Conservation (phyloP, 805 yeast genomes). For the Kazachstania taianensis region DNA sequence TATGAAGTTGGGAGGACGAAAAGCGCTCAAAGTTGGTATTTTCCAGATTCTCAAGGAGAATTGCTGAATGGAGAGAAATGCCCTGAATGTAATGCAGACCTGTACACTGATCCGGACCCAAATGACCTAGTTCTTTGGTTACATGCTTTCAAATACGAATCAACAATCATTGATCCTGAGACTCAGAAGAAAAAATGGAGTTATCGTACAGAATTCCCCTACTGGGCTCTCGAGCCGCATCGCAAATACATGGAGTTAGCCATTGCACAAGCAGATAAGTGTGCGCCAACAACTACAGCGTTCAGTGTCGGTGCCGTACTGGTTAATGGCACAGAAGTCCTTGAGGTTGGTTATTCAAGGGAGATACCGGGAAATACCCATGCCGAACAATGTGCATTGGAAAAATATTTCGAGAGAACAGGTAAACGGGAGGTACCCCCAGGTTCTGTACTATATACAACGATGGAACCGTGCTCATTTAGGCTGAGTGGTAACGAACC, state of each 20-base stretch:
- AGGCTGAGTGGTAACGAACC: conserved; percentile 85
- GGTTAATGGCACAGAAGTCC: conserved; percentile 48
- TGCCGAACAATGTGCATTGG: conserved; percentile 90
- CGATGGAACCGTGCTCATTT: conserved; percentile 94
- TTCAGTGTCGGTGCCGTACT: conserved; percentile 88
- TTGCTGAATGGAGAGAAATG: conserved; percentile 50
- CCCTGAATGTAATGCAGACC: conserved; percentile 51
- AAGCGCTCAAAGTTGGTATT: conserved; percentile 61
- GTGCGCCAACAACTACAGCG: conserved; percentile 76
- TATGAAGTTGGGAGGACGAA: conserved; percentile 61
- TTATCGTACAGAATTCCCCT: conserved; percentile 65
- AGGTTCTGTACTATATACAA: conserved; percentile 79
- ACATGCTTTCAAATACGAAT: conserved; percentile 75
- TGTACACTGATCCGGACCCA: conserved; percentile 81
- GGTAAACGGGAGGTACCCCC: conserved; percentile 41
- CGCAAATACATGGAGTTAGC: conserved; percentile 63
- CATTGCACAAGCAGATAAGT: conserved; percentile 63
- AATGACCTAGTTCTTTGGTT: conserved; percentile 81
- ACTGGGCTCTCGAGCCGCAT: conserved; percentile 64
- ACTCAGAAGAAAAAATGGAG: conserved; percentile 43
- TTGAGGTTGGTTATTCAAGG: conserved; percentile 78
- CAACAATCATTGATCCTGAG: conserved; percentile 29
- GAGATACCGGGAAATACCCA: conserved; percentile 93
- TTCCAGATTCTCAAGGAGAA: conserved; percentile 55
- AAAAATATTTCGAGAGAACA: conserved; percentile 46